Evolutionary conservation across 768 basidiomycete genomes (phyloP).

Genomic region (Russula sp.): DNA sequence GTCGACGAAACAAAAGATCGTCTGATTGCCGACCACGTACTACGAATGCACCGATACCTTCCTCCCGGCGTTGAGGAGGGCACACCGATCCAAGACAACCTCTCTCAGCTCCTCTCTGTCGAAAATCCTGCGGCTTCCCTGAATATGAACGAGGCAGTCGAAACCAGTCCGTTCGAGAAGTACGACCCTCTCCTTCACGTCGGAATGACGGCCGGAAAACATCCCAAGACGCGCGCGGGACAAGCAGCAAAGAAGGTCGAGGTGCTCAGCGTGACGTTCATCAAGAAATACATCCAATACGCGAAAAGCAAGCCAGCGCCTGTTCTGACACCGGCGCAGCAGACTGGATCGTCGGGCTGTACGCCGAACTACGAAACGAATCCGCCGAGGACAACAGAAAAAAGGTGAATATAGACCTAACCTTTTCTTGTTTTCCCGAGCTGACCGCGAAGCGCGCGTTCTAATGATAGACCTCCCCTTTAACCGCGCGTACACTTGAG

Average conservation of each 20-base stretch:
- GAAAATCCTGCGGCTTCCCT: constrained; percentile 65
- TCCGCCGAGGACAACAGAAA: constrained; percentile 87
- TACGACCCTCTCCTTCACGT: constrained; percentile 93
- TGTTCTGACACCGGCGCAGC: constrained; percentile 89
- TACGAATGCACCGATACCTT: constrained; percentile 95
- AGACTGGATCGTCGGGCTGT: constrained; percentile 90
- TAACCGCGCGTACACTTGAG: constrained; percentile 97
- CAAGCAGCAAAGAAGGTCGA: constrained; percentile 67
- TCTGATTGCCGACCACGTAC: constrained; percentile 93
- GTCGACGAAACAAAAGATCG: constrained; percentile 94
- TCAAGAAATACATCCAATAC: constrained; percentile 99
- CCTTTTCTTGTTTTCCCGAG: background rate
- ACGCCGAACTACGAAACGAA: constrained; percentile 88
- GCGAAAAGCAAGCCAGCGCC: constrained; percentile 88
- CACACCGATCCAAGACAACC: constrained; percentile 82
- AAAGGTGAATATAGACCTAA: constrained; percentile 48
- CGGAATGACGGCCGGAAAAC: constrained; percentile 55
- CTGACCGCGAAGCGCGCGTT: constrained; percentile 15
- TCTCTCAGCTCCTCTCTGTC: constrained; percentile 83
- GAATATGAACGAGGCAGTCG: constrained; percentile 48
- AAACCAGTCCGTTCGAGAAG: constrained; percentile 89
- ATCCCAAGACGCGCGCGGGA: constrained; percentile 46
- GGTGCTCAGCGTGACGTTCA: constrained; percentile 87
- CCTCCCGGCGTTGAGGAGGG: constrained; percentile 97
- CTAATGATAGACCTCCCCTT: constrained; percentile 83